Evolutionary conservation across 1,284 basidiomycete genomes (phyloP).

Genomic region (Heterobasidion irregulare): DNA sequence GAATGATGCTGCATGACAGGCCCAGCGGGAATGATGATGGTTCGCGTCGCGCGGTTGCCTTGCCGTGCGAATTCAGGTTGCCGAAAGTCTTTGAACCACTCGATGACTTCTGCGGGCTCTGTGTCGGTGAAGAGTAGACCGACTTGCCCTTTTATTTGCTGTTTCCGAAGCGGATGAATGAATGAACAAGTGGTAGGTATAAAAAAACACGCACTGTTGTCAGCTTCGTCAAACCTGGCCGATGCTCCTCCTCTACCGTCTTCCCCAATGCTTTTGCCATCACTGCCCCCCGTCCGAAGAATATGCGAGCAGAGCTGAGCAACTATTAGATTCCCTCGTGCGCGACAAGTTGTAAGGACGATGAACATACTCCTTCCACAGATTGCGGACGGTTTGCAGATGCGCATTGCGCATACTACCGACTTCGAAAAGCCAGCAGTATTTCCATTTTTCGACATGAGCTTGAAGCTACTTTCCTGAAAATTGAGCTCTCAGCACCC

Average conservation of each 20-base stretch:
- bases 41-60: slow-evolving; percentile 73
- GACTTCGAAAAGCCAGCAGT: slow-evolving; percentile 93
- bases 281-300: slow-evolving; percentile 88
- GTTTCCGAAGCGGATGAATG: slow-evolving; percentile 8
- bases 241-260: slow-evolving; percentile 82
- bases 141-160: slow-evolving; percentile 91
- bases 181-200: not conserved
- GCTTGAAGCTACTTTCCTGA: slow-evolving; percentile 51
- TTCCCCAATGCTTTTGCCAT: slow-evolving; percentile 96
- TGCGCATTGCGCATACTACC: slow-evolving; percentile 94
- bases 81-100: slow-evolving; percentile 91
- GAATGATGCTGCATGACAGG: slow-evolving; percentile 68
- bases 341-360: not conserved
- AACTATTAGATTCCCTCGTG: not conserved
- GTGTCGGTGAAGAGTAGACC: slow-evolving; percentile 91
- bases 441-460: slow-evolving; percentile 81
- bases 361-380: slow-evolving; percentile 83
- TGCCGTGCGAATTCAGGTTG: slow-evolving; percentile 90
- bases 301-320: slow-evolving; percentile 80
- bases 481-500: slow-evolving; percentile 1
- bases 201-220: slow-evolving; percentile 50
- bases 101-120: slow-evolving; percentile 80
- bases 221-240: slow-evolving; percentile 73
- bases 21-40: slow-evolving; percentile 70
- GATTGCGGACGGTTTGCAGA: slow-evolving; percentile 86